Percentiles rank a stretch among this genome's conserved stretches.
Evolutionary conservation across 1,284 basidiomycete species (phyloP).

Genomic region (Cryptococcus hybrid): DNA sequence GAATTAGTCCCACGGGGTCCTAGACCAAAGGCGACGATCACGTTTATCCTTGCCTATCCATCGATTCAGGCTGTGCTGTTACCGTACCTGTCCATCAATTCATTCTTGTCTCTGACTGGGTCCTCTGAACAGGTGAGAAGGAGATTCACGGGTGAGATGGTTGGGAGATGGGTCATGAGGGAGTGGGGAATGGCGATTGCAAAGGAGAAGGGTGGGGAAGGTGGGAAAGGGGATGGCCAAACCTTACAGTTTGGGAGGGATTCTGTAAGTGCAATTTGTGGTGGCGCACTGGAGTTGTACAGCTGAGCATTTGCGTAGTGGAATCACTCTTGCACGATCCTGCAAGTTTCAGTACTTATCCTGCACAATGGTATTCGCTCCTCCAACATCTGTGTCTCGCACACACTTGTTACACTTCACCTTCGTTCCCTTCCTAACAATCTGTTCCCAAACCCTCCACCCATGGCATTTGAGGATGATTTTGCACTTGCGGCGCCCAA

Average conservation of each 20-base stretch:
- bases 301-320: conserved; percentile 21
- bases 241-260: conserved; percentile 50
- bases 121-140: conserved; percentile 34
- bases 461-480: conserved; percentile 49
- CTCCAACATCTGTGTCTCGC: conserved; percentile 47
- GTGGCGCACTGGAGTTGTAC: background rate
- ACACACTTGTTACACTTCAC: conserved; percentile 47
- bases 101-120: conserved; percentile 43
- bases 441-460: conserved; percentile 38
- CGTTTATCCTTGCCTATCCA: conserved; percentile 30
- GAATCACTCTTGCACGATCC: conserved; percentile 49
- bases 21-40: conserved; percentile 15
- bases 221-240: conserved; percentile 36
- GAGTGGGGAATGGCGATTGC: conserved; percentile 44
- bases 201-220: conserved; percentile 22
- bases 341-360: conserved; percentile 46
- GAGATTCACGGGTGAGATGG: conserved; percentile 42
- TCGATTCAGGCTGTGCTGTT: conserved; percentile 38
- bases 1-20: background rate
- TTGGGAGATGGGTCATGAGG: conserved; percentile 46
- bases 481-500: conserved; percentile 9
- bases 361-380: conserved; percentile 41
- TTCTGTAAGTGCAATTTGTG: conserved; percentile 39
- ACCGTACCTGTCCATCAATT: conserved; percentile 40
- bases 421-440: conserved; percentile 41